Base-by-base conservation (phyloP, 2,329 filamentous ascomycete genomes). In the Trichoderma sp. region DNA sequence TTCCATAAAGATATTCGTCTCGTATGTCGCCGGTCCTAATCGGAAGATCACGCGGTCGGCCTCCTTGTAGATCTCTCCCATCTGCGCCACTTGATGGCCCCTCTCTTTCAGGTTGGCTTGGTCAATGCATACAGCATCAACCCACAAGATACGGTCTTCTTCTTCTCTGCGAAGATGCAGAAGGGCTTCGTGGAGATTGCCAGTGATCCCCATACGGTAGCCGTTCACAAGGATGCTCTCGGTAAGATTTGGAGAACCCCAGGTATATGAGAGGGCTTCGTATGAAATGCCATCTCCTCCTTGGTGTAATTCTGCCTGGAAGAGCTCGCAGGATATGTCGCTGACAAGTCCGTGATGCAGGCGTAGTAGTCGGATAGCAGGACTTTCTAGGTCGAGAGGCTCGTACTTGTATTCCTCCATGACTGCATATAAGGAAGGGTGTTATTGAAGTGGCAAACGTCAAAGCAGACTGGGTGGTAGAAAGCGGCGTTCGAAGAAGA, bases 231-330 rank as follows among this genome's bases (percentile, higher is more conserved):
- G 5, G 2, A 68, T 58, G 0, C 2, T 51, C 0, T 21, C 5
- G 21, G 24, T 19, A 3, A 48, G n/a, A 5, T 34, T 0, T 2
- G 15, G 3, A 0, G 7, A 30, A 5, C 66, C 66, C 66, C 66
- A 67, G 2, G 64, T 62, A 15, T 67, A 67, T 1, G 66, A 67
- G 2, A 67, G 56, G 6, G 66, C 66, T 52, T 66, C 55, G 2
- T 66, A 67, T 7, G 64, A 21, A 17, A 63, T 12, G 26, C 14
- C 4, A 12, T 44, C 12, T 1, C 63, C n/a, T n/a, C 57, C 19
- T 1, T 54, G 17, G 12, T 30, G 59, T 7, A 61, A 10, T 9
- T 54, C 61, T 7, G 45, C 45, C 6, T 28, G 30, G 21, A 41
- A 50, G 4, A 60, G 44, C 7, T 26, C 17, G 57, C 57, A 50